Percentiles rank a stretch among this genome's conserved stretches.
These are phyloP conservation scores for Elongisporangium anandrum DNA, from an alignment of 352 stramenopile species.

Conservation along the genomic window DNA sequence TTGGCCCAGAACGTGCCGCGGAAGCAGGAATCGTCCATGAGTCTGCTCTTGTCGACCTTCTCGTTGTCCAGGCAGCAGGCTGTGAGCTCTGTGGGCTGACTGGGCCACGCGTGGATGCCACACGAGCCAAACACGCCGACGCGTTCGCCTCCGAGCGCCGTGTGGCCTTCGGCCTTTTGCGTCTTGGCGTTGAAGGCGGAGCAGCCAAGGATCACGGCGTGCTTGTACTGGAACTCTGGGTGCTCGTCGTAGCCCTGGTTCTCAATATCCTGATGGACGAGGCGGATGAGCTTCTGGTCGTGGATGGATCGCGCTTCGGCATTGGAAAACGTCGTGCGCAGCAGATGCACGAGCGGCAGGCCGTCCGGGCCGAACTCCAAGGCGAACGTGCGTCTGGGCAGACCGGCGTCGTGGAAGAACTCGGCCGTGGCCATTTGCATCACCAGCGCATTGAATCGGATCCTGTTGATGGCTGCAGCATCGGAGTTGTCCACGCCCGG, in stretches of 20 bases:
- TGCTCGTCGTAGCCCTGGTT: conserved; percentile 24
- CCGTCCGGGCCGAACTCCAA: conserved; percentile 45
- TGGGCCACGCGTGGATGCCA: conserved; percentile 59
- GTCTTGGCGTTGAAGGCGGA: conserved; percentile 50
- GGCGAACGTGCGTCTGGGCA: conserved; percentile 44
- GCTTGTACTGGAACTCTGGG: conserved; percentile 37
- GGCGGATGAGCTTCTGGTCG: conserved; percentile 53
- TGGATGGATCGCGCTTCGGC: conserved; percentile 34
- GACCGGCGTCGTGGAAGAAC: conserved; percentile 34
- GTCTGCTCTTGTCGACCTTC: conserved; percentile 30
- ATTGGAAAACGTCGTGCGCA: conserved; percentile 55
- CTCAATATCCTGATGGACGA: conserved; percentile 51
- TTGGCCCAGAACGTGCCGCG: conserved; percentile 59
- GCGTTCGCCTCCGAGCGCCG: conserved; percentile 45
- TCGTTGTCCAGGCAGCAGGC: conserved; percentile 53
- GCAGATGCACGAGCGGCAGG: conserved; percentile 42
- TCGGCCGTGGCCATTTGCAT: conserved; percentile 54
- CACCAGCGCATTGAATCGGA: conserved; percentile 54
- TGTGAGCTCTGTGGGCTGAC: conserved; percentile 40
- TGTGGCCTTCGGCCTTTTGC: conserved; percentile 51
- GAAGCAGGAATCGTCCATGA: conserved; percentile 65
- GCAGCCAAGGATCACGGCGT: conserved; percentile 67
- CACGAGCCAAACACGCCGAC: conserved; percentile 67
- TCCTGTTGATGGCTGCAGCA: conserved; percentile 34
- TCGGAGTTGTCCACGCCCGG: conserved; percentile 48